Base-by-base conservation (phyloP, 257 asterid genomes). In the Ilex asprella region DNA sequence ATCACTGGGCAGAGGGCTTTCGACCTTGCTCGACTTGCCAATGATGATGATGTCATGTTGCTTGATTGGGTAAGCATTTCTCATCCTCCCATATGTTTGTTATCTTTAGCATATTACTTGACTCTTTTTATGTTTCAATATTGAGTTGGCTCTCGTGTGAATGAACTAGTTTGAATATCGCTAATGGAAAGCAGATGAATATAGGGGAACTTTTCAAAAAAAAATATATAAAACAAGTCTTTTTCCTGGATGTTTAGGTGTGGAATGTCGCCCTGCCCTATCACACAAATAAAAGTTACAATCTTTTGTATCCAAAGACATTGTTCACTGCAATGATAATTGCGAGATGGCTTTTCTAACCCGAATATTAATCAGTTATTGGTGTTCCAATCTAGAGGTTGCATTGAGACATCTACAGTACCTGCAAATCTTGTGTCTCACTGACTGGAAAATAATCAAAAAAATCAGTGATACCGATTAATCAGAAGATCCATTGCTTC, bases 1-100 rank as follows among this genome's bases (percentile, higher is more conserved):
- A 76, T 79, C 49, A 76, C 84, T 30, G 82, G 82, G 55, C 79
- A 79, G 65, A 63, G 84, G 43, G 82, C 82, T 50, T 70, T 73
- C 7, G 79, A 79, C 62, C 79, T 79, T 44, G 79, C 79, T 58
- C 75, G 75, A 39, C 79, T 73, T 60, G 79, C 77, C 21, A 70
- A 73, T 57, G 79, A 70, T 14, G 79, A 79, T 56, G 84, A 76
- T 51, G 77, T 75, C 30, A 76, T 73, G 79, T 58, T 73, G 44
- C 82, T 79, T 14, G 79, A 79, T 62, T 76, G 81, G 79, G 84
- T 76, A 61, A 73, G 81, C 47, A 39, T 14, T 41, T 11, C 35
- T 27, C 15, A 16, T 35, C 14, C 7, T 21, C 14, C 35, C 12
- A 31, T 39, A 31, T 56, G 57, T 59, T 35, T 35, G 7, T 30